These are phyloP conservation scores for Lachnellula subtilissima DNA, from an alignment of 2,329 filamentous ascomycete species.

Conservation along the genomic window DNA sequence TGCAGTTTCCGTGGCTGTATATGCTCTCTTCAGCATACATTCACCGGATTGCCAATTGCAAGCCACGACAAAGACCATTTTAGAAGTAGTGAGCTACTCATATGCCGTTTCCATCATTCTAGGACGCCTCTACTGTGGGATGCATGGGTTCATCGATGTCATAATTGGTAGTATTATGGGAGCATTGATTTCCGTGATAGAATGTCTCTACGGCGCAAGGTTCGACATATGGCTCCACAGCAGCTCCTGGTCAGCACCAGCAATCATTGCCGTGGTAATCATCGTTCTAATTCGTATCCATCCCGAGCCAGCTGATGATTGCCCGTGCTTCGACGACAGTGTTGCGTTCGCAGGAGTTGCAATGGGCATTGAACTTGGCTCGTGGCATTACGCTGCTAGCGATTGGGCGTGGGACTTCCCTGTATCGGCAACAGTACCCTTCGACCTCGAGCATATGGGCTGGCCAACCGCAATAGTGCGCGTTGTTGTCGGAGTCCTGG, in stretches of 20 bases:
- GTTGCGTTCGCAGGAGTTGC: conserved; percentile 89
- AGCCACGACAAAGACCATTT: conserved; percentile 51
- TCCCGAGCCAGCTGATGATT: conserved; percentile 93
- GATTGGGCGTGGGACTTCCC: conserved; percentile 46
- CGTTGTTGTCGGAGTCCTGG: conserved; percentile 72
- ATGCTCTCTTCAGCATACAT: conserved; percentile 67
- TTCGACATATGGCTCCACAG: conserved; percentile 69
- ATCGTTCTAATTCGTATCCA: conserved; percentile 80
- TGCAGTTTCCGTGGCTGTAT: conserved; percentile 88
- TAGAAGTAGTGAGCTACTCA: conserved; percentile 71
- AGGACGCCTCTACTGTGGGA: conserved; percentile 91
- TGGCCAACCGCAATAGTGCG: conserved; percentile 59
- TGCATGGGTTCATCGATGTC: conserved; percentile 96
- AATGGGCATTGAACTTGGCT: conserved; percentile 76
- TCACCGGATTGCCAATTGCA: conserved; percentile 59
- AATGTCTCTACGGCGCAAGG: conserved; percentile 54
- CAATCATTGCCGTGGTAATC: conserved; percentile 60
- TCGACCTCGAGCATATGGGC: conserved; percentile 63
- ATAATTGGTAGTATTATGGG: conserved; percentile 75
- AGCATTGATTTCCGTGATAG: conserved; percentile 53
- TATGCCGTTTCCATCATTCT: conserved; percentile 88
- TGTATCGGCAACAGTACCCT: conserved; percentile 54
- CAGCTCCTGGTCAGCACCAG: conserved; percentile 58
- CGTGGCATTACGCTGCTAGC: conserved; percentile 64
- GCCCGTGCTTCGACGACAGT: conserved; percentile 94